These are phyloP conservation scores for Pseudonitzschia multiseries DNA, from an alignment of 108 stramenopile genomes.

Conservation along the genomic window DNA sequence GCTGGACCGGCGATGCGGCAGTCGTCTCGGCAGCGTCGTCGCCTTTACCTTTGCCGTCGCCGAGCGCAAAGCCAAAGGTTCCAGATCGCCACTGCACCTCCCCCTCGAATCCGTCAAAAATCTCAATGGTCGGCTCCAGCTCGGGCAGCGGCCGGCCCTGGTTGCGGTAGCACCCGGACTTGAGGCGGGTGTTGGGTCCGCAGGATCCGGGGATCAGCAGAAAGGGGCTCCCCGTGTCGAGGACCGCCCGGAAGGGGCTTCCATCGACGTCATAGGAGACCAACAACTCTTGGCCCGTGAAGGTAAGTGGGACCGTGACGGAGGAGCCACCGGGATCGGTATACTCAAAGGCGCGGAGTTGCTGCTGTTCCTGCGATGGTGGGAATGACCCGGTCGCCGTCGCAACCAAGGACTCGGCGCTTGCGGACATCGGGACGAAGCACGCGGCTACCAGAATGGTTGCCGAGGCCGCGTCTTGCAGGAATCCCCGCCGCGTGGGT, in stretches of 20 bases:
- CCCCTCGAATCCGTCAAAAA: conserved; percentile 63
- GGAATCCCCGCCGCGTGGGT: neutral
- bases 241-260: conserved; percentile 48
- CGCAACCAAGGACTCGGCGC: neutral
- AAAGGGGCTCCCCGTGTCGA: conserved; percentile 66
- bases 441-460: neutral
- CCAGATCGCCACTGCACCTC: conserved; percentile 60
- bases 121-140: conserved; percentile 47
- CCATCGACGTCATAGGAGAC: conserved; percentile 48
- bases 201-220: conserved; percentile 54
- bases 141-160: conserved; percentile 28
- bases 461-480: neutral
- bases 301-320: conserved; percentile 41
- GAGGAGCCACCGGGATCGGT: neutral
- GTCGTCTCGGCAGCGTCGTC: too few relatives aligned
- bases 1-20: too few relatives aligned
- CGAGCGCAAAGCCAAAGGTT: conserved; percentile 36
- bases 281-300: conserved; percentile 38
- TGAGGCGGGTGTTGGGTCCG: conserved; percentile 30
- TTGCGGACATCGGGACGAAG: neutral
- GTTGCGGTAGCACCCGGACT: conserved; percentile 51
- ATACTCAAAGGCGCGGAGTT: neutral
- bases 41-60: too few relatives aligned
- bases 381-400: too few relatives aligned
- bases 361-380: too few relatives aligned